Base-by-base conservation (phyloP, 2,329 filamentous ascomycete species). In the Xylariaceae sp. region DNA sequence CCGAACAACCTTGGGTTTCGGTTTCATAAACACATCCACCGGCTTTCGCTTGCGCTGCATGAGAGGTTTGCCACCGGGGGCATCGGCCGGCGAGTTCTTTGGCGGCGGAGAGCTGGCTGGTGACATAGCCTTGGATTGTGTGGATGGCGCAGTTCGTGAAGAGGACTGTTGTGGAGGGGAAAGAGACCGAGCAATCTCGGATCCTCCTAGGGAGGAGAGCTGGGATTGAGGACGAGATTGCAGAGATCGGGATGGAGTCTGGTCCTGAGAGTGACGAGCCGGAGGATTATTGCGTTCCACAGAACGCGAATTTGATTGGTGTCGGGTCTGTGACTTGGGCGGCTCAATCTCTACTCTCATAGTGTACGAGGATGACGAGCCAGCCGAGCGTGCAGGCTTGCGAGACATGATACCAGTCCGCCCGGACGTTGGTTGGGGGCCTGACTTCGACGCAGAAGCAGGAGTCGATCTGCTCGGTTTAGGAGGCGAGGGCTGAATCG, bases 21-120 rank as follows among this genome's bases (percentile, higher is more conserved):
- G 68, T 34, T 61, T 64, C 69, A 75, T 74, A 47, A 78, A 78
- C n/a, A 76, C 61, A 45, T 69, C 68, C 4, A 69, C 67, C 1
- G 54, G 34, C 29, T 73, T 73, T 39, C 72, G 65, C 51, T 75
- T 75, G 32, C 62, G 52, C 12, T 36, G 47, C 26, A 42, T 39
- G 39, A 36, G 33, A 4, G 36, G 39, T 24, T 39, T 43, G n/a
- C 41, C 44, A 22, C 39, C 50, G 9, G 45, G 4, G 16, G 28
- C 15, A 16, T 13, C 16, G 13, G 30, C 13, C 30, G 30, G 30
- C 30, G 30, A 32, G 13, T 7, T n/a, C 13, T 17, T 17, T n/a
- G 15, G 6, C 13, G 30, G 13, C 4, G 49, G 43, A 22, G 41
- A 19, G 34, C 34, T 31, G 37, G 47, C 19, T 30, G 44, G 9